These are phyloP conservation scores for Clavaria fumosa DNA, from an alignment of 768 basidiomycete species.

Conservation along the genomic window DNA sequence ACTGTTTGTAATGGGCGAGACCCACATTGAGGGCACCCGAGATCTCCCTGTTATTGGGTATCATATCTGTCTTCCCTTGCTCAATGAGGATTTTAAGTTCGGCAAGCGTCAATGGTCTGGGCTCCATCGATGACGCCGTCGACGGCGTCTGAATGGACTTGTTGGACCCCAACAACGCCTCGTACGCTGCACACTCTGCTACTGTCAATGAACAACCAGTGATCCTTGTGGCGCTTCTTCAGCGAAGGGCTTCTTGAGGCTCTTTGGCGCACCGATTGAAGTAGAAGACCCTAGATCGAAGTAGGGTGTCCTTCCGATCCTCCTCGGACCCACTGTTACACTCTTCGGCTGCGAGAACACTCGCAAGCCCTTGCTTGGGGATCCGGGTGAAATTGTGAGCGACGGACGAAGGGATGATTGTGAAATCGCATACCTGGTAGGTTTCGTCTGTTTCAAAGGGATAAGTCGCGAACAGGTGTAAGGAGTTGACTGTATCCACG, in stretches of 20 bases:
- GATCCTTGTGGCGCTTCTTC: constrained; percentile 16
- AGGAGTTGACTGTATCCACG: constrained; percentile 2
- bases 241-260: background rate
- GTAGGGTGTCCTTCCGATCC: constrained; percentile 31
- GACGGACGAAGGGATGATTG: too few relatives aligned
- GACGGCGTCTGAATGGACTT: constrained; percentile 1
- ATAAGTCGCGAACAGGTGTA: constrained; percentile 25
- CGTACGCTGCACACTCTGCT: constrained; percentile 26
- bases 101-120: constrained; percentile 41
- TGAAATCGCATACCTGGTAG: constrained; percentile 34
- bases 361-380: constrained; percentile 54
- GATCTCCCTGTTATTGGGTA: constrained; percentile 67
- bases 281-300: constrained; percentile 50
- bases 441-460: constrained; percentile 41
- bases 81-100: constrained; percentile 60
- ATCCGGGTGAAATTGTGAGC: too few relatives aligned
- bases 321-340: constrained; percentile 22
- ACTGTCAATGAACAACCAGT: constrained; percentile 27
- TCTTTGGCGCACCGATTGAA: constrained; percentile 38
- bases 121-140: constrained; percentile 8
- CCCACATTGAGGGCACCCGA: constrained; percentile 52
- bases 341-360: constrained; percentile 31
- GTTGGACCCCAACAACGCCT: constrained; percentile 9
- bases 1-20: constrained; percentile 6
- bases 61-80: constrained; percentile 52